phyloP scores from a whole-genome alignment of 2,329 filamentous ascomycete species.

The Botrytis fragariae region DNA sequence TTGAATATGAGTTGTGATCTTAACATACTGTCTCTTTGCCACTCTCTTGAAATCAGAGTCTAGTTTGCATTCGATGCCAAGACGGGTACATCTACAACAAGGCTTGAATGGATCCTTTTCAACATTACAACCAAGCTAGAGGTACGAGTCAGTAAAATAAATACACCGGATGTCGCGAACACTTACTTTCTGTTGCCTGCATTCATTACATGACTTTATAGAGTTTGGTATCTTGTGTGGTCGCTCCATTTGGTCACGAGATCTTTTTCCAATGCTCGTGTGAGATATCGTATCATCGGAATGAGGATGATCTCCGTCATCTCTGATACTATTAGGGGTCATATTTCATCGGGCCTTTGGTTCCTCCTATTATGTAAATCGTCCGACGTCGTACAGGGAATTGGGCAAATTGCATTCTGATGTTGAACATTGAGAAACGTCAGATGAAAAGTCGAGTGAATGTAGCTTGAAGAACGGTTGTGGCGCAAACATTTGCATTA shows the following conservation, averaged over 20 bases:
- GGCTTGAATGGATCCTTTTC: slow-evolving; percentile 60
- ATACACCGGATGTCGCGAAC: slow-evolving; percentile 13
- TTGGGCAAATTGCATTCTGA: background rate
- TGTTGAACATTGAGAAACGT: background rate
- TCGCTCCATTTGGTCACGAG: slow-evolving; percentile 16
- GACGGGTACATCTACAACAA: slow-evolving; percentile 61
- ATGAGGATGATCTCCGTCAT: slow-evolving; percentile 15
- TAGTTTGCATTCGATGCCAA: slow-evolving; percentile 63
- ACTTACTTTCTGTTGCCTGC: slow-evolving; percentile 65
- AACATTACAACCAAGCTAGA: slow-evolving; percentile 64
- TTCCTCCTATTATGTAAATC: background rate
- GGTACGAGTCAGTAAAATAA: background rate
- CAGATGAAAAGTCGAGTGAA: background rate
- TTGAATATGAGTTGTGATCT: too few relatives aligned
- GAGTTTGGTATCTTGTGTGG: slow-evolving; percentile 15
- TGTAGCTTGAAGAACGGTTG: background rate
- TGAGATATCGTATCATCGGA: slow-evolving; percentile 15
- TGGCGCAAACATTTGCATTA: background rate
- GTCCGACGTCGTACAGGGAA: background rate
- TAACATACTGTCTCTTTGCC: slow-evolving; percentile 46
- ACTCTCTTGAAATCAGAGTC: slow-evolving; percentile 68
- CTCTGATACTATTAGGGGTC: background rate
- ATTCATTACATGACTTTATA: slow-evolving; percentile 44
- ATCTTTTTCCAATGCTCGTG: slow-evolving; percentile 11
- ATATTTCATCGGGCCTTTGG: background rate